Conservation (phyloP, 202 grass and related monocot genomes). For the Elaeis oleifera region DNA sequence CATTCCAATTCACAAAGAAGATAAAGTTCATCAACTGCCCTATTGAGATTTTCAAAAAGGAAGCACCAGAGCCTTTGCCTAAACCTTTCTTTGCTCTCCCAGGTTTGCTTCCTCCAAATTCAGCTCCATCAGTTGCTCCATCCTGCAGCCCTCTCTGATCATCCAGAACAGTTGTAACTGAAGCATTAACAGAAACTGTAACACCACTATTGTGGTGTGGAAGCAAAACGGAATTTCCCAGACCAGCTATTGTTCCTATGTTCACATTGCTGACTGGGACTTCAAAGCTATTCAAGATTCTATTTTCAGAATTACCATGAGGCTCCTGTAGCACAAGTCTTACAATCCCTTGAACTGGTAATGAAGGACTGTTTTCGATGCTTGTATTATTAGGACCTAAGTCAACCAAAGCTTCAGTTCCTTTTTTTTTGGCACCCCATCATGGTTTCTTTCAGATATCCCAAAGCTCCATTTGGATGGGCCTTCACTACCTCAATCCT, state of each 20-base stretch:
- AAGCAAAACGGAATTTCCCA: conserved; percentile 16
- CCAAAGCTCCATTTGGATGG: conserved; percentile 21
- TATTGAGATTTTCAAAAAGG: conserved; percentile 99
- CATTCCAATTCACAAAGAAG: conserved; percentile 98
- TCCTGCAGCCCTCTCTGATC: conserved; percentile 28
- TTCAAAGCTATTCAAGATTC: conserved; percentile 12
- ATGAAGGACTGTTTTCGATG: conserved; percentile 15
- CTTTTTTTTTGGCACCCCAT: conserved; percentile 19
- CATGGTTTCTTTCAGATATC: conserved; percentile 17
- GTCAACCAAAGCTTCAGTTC: conserved; percentile 23
- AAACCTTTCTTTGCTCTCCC: conserved; percentile 98
- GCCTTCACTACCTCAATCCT: conserved; percentile 12
- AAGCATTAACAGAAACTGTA: conserved; percentile 31
- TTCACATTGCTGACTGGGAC: conserved; percentile 4
- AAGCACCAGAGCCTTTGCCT: conserved; percentile 99
- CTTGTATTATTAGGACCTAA: conserved; percentile 11
- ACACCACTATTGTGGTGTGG: conserved; percentile 20
- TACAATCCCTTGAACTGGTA: conserved; percentile 26
- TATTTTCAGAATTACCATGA: conserved; percentile 22
- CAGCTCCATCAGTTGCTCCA: conserved; percentile 23
- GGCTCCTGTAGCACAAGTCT: neutral
- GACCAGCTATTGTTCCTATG: conserved; percentile 18
- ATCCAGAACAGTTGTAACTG: conserved; percentile 31
- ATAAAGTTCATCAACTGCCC: conserved; percentile 94
- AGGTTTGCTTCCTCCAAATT: conserved; percentile 48